Base-by-base conservation (phyloP, 164 flowering plant species). In the Saururus chinensis region DNA sequence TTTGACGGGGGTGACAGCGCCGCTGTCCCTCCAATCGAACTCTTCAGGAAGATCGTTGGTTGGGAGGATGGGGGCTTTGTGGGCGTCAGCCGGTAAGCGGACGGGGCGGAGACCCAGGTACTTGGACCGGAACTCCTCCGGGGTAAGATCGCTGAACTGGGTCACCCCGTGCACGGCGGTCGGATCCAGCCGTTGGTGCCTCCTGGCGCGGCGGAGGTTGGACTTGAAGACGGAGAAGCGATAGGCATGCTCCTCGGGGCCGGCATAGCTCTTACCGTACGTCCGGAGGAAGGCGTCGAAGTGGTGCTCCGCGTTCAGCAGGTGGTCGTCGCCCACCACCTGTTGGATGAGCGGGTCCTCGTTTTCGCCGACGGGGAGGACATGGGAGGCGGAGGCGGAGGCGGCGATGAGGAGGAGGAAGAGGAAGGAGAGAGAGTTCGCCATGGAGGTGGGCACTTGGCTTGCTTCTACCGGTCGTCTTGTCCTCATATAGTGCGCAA, bases 11-110 rank as follows among this genome's bases (percentile, higher is more conserved):
- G 93, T 80, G 10, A 92, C 97, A 37, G 98, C 98, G 0, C 98
- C 98, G 0, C 73, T 74, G 26, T 92, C 97, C 19, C 98, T 80
- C 98, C 98, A 92, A 64, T 92, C 98, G 48, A 88, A 88, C 26
- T 88, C 89, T 3, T 62, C 24, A 0, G 98, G 97, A 16, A 92
- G 85, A 70, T 84, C 81, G 9, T 66, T 74, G 9, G 98, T 92
- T 0, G 98, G 98, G 1, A 92, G 81, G 40, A 81, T 80, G 54
- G 96, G 98, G 24, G 98, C 96, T 68, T 78, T 66, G 9, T 82
- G 60, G 12, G 95, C 87, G 53, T 84, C 89, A 8, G 70, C 19
- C 91, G 87, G 17, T 82, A 75, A 14, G 69, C 61, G 9, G 9
- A 14, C 25, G 6, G 80, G 71, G 42, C 71, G 74, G 55, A 92